Percentiles rank a stretch among this genome's conserved stretches.
Evolutionary conservation across 768 basidiomycete species (phyloP).

Genomic region (Leccinum ochraceum): DNA sequence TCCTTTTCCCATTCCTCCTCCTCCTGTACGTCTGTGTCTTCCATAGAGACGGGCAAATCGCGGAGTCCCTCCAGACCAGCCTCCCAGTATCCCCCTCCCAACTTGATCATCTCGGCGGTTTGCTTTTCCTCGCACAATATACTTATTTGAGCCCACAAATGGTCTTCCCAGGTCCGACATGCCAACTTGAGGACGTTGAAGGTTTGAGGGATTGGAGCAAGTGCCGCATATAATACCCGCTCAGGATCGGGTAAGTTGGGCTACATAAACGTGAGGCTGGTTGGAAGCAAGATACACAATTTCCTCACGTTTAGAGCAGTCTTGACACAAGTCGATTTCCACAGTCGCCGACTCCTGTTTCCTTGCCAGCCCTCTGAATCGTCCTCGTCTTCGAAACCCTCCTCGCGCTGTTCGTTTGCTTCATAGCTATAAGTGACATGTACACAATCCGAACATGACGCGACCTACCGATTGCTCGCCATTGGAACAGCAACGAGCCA

Average conservation of each 20-base stretch:
- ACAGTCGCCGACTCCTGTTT: constrained; percentile 74
- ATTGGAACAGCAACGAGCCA: constrained; percentile 77
- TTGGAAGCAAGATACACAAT: neutral
- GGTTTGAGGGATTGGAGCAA: constrained; percentile 73
- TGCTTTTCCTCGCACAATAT: constrained; percentile 81
- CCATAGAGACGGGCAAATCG: constrained; percentile 33
- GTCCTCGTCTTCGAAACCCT: constrained; percentile 45
- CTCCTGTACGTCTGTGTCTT: constrained; percentile 37
- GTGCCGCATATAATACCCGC: constrained; percentile 84
- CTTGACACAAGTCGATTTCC: constrained; percentile 85
- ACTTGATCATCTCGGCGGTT: constrained; percentile 61
- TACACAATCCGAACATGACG: neutral
- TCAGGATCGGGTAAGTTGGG: constrained; percentile 66
- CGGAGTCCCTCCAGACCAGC: constrained; percentile 51
- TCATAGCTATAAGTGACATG: constrained; percentile 36
- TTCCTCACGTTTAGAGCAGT: constrained; percentile 70
- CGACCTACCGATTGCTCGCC: constrained; percentile 66
- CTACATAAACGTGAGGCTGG: constrained; percentile 33
- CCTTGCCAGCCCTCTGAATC: constrained; percentile 61
- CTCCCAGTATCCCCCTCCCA: constrained; percentile 83
- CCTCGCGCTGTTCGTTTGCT: constrained; percentile 52
- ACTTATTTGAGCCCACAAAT: constrained; percentile 89
- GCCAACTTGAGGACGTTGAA: constrained; percentile 65
- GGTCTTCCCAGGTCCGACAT: constrained; percentile 92
- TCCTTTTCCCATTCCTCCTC: constrained; percentile 69